Base-by-base conservation (phyloP, 345 rosid genomes). In the Jatropha curcas region DNA sequence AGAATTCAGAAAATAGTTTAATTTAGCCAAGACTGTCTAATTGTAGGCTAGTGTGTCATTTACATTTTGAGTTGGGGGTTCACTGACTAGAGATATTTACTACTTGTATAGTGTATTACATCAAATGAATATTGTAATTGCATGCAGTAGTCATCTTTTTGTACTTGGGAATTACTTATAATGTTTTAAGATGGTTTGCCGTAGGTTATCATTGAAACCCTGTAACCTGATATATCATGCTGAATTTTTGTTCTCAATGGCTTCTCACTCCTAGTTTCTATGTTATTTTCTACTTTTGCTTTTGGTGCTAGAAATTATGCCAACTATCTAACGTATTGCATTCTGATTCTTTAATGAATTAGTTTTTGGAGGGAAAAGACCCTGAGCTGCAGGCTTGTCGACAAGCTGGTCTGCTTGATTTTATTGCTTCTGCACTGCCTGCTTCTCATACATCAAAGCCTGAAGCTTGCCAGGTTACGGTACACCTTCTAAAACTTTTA, bases 361-460 rank as follows among this genome's bases (percentile, higher is more conserved):
- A 89, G 94, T 89, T 87, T 81, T 71, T 89, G 82, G 92, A 90
- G 51, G 95, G 95, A 55, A 88, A 84, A 81, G 95, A 86, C 63
- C 81, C 85, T 50, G 95, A 88, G 83, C 84, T 90, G 66, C 92
- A 86, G 80, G 92, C 89, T 82, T 81, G 89, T 80, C 87, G 89
- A 60, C 92, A 88, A 85, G 89, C 90, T 80, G 95, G 92, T 71
- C 73, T 90, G 80, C 86, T 90, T 72, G 95, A 90, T 78, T 90
- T 90, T 82, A 79, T 90, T 72, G 90, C 95, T 76, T 86, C 95
- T 66, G 88, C 92, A 34, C 71, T 90, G 61, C 95, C 95, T 72
- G 95, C 95, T 70, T 90, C 90, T 67, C 92, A 90, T 81, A 84
- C 85, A 60, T 88, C 95, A 43, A 90, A 86, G 64, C 95, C 95